Base-by-base conservation (phyloP, 2,329 filamentous ascomycete genomes). In the Botrytis paeoniae region DNA sequence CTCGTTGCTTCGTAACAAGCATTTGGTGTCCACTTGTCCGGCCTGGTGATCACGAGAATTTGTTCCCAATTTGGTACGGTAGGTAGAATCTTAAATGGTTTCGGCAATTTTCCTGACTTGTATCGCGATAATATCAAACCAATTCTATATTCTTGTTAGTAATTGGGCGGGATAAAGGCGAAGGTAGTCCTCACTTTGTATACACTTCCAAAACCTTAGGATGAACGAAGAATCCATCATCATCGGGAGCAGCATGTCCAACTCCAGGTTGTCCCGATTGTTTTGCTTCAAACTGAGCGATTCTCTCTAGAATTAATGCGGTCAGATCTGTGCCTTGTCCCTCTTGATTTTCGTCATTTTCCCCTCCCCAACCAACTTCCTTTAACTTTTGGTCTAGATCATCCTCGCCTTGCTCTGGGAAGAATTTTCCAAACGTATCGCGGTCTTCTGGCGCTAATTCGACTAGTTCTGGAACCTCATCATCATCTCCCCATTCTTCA, bases 61-160 rank as follows among this genome's bases (percentile, higher is more conserved):
- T 94, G 92, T 80, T 96, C 93, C 94, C 95, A 98, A 79, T 96
- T 90, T 12, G 94, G 94, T 22, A 98, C 89, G 0, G 94, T 95
- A 3, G 96, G 96, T 14, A 99, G 88, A 76, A 98, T 94, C 83
- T 98, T 98, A 87, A 99, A 97, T 0, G 95, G 95, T 83, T 99
- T 99, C 32, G 96, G 96, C 45, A 99, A 87, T 77, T 95, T 95
- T n/a, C 96, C 96, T 22, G 93, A 95, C 83, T 97, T 97, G 85
- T 97, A 98, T 76, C 95, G 90, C 39, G 93, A 94, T 74, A 99
- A 87, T 74, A 98, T 92, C 77, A 95, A 86, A 74, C 95, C 95
- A 78, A 97, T 91, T 84, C 91, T 94, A 74, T 66, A 35, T 73
- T 8, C 12, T 12, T 60, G 54, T 77, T 75, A 75, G 76, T 69